Evolutionary conservation across 2,329 filamentous ascomycete genomes (phyloP).

Genomic region (Curvularia sp.): DNA sequence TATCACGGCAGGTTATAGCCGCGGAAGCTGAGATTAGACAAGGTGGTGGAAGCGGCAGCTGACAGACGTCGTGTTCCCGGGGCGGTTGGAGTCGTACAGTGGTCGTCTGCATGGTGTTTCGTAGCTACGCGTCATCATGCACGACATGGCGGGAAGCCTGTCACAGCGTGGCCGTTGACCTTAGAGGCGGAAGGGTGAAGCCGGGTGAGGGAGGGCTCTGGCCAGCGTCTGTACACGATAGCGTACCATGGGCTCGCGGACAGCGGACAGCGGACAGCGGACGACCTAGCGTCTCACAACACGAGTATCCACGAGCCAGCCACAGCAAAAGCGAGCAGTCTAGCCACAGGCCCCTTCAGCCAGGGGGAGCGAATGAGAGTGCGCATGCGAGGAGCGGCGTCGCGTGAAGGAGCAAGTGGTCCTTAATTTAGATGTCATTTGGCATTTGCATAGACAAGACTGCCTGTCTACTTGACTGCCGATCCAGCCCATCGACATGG

Average conservation of each 20-base stretch:
- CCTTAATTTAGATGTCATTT: slow-evolving; percentile 16
- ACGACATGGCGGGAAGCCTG: slow-evolving; percentile 10
- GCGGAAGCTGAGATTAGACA: slow-evolving; percentile 1
- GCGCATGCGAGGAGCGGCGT: not conserved
- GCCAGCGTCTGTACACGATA: not conserved
- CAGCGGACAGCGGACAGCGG: too few species aligned
- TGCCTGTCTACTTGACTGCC: slow-evolving; percentile 4
- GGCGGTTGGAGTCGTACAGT: not conserved
- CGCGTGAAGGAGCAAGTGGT: not conserved
- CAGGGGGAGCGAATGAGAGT: not conserved
- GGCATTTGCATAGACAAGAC: not conserved
- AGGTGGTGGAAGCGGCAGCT: slow-evolving; percentile 8
- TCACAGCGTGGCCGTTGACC: not conserved
- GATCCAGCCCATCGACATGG: slow-evolving; percentile 8
- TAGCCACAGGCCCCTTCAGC: not conserved
- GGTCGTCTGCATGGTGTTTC: not conserved
- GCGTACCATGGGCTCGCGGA: too few species aligned
- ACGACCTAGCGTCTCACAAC: slow-evolving; percentile 7
- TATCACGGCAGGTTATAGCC: slow-evolving; percentile 9
- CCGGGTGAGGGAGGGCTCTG: not conserved
- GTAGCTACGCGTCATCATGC: slow-evolving; percentile 11
- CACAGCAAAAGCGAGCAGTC: not conserved
- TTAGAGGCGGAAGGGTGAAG: not conserved
- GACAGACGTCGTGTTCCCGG: slow-evolving; percentile 4
- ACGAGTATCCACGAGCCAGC: not conserved